A percentile compares a stretch with the other conserved stretches of the same genome.
Evolutionary conservation across 2,329 filamentous ascomycete genomes (phyloP).

Genomic region (Botrytis fragariae): DNA sequence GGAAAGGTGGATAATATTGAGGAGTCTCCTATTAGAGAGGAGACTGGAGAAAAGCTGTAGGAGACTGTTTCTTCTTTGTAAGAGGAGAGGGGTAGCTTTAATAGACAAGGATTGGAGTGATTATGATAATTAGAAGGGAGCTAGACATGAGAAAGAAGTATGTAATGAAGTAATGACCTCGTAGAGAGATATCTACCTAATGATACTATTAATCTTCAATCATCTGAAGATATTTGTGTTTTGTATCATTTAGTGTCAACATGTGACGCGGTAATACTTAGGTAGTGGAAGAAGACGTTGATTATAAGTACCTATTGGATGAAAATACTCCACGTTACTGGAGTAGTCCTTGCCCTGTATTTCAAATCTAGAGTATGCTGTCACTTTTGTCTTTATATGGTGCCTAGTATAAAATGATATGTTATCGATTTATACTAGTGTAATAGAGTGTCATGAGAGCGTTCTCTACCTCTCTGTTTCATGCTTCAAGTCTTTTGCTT

Average conservation of each 20-base stretch:
- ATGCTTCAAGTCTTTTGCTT: not conserved
- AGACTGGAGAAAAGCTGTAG: slow-evolving; percentile 8
- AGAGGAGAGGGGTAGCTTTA: too few relatives aligned
- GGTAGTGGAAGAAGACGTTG: not conserved
- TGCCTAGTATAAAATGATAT: too few relatives aligned
- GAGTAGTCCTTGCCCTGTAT: not conserved
- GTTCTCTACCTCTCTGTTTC: not conserved
- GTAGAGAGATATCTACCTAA: not conserved
- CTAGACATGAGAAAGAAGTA: not conserved
- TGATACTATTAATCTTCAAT: not conserved
- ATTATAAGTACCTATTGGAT: not conserved
- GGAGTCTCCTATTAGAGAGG: not conserved
- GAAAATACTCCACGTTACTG: not conserved
- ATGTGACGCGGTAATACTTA: not conserved
- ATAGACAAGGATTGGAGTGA: too few relatives aligned
- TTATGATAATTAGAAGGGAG: not conserved
- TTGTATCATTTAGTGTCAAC: not conserved
- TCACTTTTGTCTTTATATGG: too few relatives aligned
- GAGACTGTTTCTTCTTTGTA: not conserved
- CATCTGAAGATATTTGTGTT: not conserved
- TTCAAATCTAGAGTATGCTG: too few relatives aligned
- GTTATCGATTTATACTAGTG: too few relatives aligned
- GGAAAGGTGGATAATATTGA: slow-evolving; percentile 27
- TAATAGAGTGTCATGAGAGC: fast-evolving
- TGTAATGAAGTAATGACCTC: not conserved